A percentile compares a stretch with the other conserved stretches of the same genome.
Conservation (phyloP, 768 basidiomycete species). For the Glaciozyma martinii region DNA sequence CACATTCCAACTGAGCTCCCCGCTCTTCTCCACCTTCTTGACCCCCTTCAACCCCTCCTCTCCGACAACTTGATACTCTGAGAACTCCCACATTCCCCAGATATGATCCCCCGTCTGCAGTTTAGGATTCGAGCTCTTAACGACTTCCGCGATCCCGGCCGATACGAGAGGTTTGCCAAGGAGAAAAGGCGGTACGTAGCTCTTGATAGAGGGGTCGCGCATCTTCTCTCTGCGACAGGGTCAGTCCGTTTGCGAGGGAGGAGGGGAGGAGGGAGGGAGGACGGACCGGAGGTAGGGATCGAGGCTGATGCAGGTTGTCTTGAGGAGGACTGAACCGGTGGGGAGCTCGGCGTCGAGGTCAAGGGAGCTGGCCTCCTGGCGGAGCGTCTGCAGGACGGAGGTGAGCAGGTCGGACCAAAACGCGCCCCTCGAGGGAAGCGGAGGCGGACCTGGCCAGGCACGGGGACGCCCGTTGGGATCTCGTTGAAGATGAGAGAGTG, state of each 20-base stretch:
- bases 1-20: background rate
- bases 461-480: background rate
- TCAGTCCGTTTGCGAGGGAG: no score
- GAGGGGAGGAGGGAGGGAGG: background rate
- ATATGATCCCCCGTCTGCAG: background rate
- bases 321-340: background rate
- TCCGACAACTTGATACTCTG: background rate
- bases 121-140: background rate
- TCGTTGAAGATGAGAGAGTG: background rate
- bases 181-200: background rate
- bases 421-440: no score
- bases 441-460: background rate
- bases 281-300: background rate
- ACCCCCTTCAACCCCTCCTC: background rate
- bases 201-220: background rate
- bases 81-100: background rate
- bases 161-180: background rate
- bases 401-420: background rate
- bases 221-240: background rate
- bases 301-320: background rate
- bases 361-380: background rate
- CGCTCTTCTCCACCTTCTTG: background rate
- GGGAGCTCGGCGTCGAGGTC: background rate
- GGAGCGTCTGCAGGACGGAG: background rate
- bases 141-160: no score